A percentile compares a stretch with the other conserved stretches of the same genome.
Conservation (phyloP, 2,329 filamentous ascomycete species). For the Aspergillus pseudoviridinutans region DNA sequence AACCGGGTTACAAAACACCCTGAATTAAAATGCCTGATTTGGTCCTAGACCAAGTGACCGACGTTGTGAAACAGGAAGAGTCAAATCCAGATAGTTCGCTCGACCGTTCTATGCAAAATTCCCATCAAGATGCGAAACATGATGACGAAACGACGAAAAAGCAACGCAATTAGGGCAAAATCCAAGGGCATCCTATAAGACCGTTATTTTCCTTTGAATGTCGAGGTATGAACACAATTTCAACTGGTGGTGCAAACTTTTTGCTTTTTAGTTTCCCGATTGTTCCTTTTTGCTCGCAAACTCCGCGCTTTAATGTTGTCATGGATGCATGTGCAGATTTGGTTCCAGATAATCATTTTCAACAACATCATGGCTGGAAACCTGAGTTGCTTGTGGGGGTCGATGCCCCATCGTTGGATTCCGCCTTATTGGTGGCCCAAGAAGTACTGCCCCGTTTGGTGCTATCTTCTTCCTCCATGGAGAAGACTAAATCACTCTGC, state of each 20-base stretch:
- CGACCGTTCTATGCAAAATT: constrained; percentile 21
- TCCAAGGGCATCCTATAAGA: not conserved
- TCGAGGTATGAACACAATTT: constrained; percentile 8
- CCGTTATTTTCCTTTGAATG: constrained; percentile 12
- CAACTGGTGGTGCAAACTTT: constrained; percentile 8
- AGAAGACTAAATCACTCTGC: constrained; percentile 46
- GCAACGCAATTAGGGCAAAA: not conserved
- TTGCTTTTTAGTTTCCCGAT: constrained; percentile 14
- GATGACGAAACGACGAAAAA: not conserved
- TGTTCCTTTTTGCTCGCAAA: constrained; percentile 17
- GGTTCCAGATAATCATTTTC: not conserved
- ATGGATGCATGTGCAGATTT: constrained; percentile 4
- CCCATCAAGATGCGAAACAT: constrained; percentile 8
- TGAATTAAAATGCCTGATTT: constrained; percentile 8
- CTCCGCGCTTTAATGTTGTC: constrained; percentile 13
- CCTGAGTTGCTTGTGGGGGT: constrained; percentile 15
- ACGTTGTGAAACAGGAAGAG: constrained; percentile 6
- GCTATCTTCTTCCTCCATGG: constrained; percentile 49
- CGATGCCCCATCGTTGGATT: constrained; percentile 25
- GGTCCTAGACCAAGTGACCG: constrained; percentile 13
- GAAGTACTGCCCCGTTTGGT: constrained; percentile 38
- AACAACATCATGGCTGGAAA: constrained; percentile 14
- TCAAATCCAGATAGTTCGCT: constrained; percentile 12
- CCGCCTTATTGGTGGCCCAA: constrained; percentile 33
- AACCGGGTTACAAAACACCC: not conserved